phyloP scores from a whole-genome alignment of 805 yeast genomes.

The Ogataea naganishii region DNA sequence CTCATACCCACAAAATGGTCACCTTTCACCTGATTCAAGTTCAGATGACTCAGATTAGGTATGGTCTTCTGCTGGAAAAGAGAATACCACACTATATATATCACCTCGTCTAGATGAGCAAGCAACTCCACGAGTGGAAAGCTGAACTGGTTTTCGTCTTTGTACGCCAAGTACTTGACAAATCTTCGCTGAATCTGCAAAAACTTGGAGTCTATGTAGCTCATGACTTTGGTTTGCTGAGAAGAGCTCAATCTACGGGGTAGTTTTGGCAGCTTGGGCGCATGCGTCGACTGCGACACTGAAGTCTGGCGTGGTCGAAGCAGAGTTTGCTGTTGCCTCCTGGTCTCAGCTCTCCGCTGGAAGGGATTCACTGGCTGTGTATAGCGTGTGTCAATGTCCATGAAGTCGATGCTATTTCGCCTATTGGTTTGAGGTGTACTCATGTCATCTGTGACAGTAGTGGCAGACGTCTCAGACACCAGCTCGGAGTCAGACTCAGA shows the following conservation, averaged over 20 bases:
- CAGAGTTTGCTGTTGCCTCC: not conserved
- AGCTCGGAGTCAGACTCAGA: not conserved
- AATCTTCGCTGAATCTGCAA: constrained; percentile 48
- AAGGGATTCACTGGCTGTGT: constrained; percentile 1
- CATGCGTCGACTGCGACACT: too few relatives aligned
- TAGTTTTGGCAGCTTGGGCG: too few relatives aligned
- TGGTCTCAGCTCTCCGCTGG: not conserved
- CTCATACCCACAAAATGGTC: not conserved
- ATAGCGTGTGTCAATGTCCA: constrained; percentile 1
- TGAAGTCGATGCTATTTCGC: not conserved
- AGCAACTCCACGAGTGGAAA: constrained; percentile 25
- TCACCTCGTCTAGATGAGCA: constrained; percentile 35
- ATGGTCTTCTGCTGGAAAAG: constrained; percentile 25
- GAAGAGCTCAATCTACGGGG: constrained; percentile 26
- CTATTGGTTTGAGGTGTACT: not conserved
- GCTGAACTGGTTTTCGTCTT: constrained; percentile 20
- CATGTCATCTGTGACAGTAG: not conserved
- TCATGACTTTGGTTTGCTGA: constrained; percentile 50
- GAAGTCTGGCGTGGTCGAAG: constrained; percentile 1
- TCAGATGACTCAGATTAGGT: constrained; percentile 19
- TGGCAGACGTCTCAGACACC: not conserved
- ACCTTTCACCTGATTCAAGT: constrained; percentile 3
- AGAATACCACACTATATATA: constrained; percentile 58
- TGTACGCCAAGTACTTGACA: constrained; percentile 26
- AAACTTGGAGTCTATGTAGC: constrained; percentile 45